Percentiles rank a stretch among this genome's conserved stretches.
These are phyloP conservation scores for Fusarium sp. DNA, from an alignment of 2,329 filamentous ascomycete species.

Conservation along the genomic window DNA sequence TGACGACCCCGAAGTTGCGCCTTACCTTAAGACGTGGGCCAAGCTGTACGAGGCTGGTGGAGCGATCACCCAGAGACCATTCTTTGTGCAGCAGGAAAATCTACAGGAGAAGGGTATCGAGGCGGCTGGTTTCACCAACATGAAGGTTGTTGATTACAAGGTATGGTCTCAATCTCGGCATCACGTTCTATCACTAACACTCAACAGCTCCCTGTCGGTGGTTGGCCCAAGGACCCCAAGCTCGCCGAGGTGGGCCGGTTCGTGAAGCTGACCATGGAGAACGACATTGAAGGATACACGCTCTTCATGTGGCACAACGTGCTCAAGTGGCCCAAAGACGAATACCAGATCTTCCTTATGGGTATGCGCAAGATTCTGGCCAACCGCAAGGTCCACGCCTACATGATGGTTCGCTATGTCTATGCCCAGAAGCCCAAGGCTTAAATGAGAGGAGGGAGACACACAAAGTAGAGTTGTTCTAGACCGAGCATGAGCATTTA, in stretches of 20 bases:
- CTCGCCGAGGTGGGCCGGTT: conserved; percentile 36
- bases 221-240: conserved; percentile 38
- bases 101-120: conserved; percentile 29
- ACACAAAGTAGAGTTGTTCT: not conserved
- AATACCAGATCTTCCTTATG: conserved; percentile 33
- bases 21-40: conserved; percentile 20
- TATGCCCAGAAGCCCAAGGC: conserved; percentile 33
- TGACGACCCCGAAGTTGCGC: conserved; percentile 24
- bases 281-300: conserved; percentile 42
- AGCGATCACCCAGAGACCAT: conserved; percentile 7
- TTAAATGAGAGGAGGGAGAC: not conserved
- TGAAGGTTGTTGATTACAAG: conserved; percentile 35
- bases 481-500: not conserved
- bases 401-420: conserved; percentile 39
- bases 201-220: conserved; percentile 35
- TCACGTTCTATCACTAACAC: not conserved
- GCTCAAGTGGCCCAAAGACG: conserved; percentile 35
- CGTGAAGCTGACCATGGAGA: conserved; percentile 39
- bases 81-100: conserved; percentile 32
- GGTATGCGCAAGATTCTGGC: conserved; percentile 21
- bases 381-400: conserved; percentile 35
- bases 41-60: conserved; percentile 28
- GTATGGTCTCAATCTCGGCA: conserved; percentile 1
- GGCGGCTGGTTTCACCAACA: conserved; percentile 37
- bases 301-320: conserved; percentile 35